Base-by-base conservation (phyloP, 768 basidiomycete genomes). In the Cyclocybe aegerita region DNA sequence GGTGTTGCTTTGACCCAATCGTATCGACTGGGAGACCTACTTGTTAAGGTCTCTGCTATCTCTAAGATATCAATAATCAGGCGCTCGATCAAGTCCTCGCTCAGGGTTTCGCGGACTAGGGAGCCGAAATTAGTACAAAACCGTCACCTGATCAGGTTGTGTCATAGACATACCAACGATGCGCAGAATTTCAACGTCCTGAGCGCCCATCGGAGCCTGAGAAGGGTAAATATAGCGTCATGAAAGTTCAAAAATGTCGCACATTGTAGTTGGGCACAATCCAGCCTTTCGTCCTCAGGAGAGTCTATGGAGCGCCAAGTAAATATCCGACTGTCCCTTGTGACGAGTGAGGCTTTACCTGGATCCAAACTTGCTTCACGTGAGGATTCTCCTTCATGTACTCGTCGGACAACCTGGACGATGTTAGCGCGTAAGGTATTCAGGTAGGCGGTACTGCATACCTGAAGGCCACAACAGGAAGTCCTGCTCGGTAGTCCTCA, bases 401-500 rank as follows among this genome's bases (percentile, higher is more conserved):
- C 43, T 78, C 71, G 54, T 83, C 79, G 0, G 76, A 77, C 43
- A 85, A 61, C 14, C 70, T 72, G 46, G 9, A 11, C 23, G 10
- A 14, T 11, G 16, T 38, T 29, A 33, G 37, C 23, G 52, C 42
- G 29, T 38, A 11, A n/a, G 23, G 6, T 32, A 15, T 23, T 17
- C 12, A 14, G 16, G 15, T 9, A 31, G 23, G 16, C 30, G 8
- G 7, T 7, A 9, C 16, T 7, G 44, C 48, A 31, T 52, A 72
- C 70, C 69, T 64, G 75, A 85, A 86, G 0, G 82, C 73, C 36
- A 85, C 83, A 17, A 86, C 84, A 6, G 84, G 84, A 1, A 86
- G 69, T 8, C 80, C 81, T 7, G 73, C 68, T 34, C 70, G 53
- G 61, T 83, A 86, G 39, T 60, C 58, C 48, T 75, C 73, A 4